phyloP scores from a whole-genome alignment of 495 filamentous ascomycete species.

The Annulohypoxylon maeteangense region DNA sequence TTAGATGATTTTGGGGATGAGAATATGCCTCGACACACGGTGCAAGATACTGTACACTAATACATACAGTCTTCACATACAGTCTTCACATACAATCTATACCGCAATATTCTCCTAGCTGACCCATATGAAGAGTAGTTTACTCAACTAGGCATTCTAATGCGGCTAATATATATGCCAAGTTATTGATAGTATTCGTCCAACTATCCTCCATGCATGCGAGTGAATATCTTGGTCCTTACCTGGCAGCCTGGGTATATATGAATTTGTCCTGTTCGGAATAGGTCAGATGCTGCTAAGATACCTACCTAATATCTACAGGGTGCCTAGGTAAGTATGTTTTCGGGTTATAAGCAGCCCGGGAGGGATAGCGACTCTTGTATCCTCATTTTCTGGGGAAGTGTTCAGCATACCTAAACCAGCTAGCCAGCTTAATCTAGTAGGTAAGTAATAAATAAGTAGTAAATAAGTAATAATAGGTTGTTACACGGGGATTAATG shows the following conservation, averaged over 20 bases:
- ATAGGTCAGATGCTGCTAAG: not conserved
- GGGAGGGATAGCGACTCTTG: no score
- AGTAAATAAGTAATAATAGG: no score
- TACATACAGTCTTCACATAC: not conserved
- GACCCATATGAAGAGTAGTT: not conserved
- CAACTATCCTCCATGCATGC: not conserved
- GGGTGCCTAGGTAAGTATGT: not conserved
- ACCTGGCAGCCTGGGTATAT: not conserved
- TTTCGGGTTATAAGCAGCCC: no score
- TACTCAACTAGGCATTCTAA: conserved; percentile 3
- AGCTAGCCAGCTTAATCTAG: no score
- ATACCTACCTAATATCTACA: not conserved
- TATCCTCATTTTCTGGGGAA: no score
- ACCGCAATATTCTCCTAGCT: no score
- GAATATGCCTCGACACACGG: not conserved
- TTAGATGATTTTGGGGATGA: not conserved
- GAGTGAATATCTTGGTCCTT: not conserved
- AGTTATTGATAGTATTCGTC: not conserved
- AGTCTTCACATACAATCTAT: no score
- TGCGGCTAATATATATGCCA: conserved; percentile 4
- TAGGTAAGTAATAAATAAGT: no score
- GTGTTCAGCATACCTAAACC: no score
- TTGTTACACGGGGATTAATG: no score
- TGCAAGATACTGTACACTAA: no score
- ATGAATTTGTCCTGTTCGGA: not conserved